These are phyloP conservation scores for Thymus mandschuricus DNA, from an alignment of 257 asterid species.

Conservation along the genomic window DNA sequence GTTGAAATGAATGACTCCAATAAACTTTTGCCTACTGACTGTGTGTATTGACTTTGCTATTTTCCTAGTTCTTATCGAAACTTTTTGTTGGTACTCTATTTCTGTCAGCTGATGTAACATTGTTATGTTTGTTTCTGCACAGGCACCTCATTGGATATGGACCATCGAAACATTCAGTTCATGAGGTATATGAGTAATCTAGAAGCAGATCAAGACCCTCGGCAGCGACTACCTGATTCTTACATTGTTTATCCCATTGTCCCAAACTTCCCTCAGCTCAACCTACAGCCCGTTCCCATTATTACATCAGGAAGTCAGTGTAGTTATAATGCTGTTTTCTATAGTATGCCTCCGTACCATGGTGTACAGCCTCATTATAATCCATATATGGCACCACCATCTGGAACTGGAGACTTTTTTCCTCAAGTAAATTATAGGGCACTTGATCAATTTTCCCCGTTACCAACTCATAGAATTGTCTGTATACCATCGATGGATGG, in stretches of 20 bases:
- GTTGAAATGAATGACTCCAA: too few species aligned
- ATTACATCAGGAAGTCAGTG: slow-evolving; percentile 46
- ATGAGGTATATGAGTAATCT: slow-evolving; percentile 45
- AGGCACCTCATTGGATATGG: slow-evolving; percentile 62
- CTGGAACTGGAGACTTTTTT: slow-evolving; percentile 52
- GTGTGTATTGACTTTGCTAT: neutral
- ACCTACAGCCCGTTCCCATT: slow-evolving; percentile 34
- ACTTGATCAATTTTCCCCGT: slow-evolving; percentile 43
- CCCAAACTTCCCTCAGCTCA: slow-evolving; percentile 56
- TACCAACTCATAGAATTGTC: slow-evolving; percentile 27
- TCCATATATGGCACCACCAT: slow-evolving; percentile 59
- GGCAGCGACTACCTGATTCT: slow-evolving; percentile 57
- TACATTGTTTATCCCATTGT: slow-evolving; percentile 51
- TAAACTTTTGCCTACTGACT: too few species aligned
- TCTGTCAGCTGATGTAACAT: neutral
- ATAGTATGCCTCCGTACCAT: slow-evolving; percentile 50
- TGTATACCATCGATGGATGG: slow-evolving; percentile 50
- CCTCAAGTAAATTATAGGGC: slow-evolving; percentile 56
- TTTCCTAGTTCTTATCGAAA: neutral
- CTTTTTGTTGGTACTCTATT: neutral
- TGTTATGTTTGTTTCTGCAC: slow-evolving; percentile 28
- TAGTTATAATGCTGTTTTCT: slow-evolving; percentile 46
- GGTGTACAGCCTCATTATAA: slow-evolving; percentile 48
- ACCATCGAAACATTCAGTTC: slow-evolving; percentile 58
- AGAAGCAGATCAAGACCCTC: slow-evolving; percentile 60